Conservation (phyloP, 257 asterid species). For the Capsicum rhomboideum region DNA sequence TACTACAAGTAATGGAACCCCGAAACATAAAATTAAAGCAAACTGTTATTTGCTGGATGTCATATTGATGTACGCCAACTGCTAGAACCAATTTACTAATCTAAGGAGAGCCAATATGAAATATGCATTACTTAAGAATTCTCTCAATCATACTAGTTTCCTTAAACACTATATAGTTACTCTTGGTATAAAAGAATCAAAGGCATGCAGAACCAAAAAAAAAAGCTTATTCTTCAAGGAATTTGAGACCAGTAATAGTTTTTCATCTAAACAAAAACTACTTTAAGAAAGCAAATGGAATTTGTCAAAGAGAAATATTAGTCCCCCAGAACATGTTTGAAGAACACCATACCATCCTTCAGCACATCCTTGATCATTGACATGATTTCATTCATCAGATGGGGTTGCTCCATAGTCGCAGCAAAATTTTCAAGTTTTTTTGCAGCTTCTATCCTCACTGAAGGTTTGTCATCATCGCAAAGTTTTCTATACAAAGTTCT, state of each 20-base stretch:
- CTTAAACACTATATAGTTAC: neutral
- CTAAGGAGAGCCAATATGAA: neutral
- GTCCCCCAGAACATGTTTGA: neutral
- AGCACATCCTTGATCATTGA: slow-evolving; percentile 70
- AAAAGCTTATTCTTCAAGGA: neutral
- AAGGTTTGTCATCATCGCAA: slow-evolving; percentile 30
- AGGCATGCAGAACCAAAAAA: neutral
- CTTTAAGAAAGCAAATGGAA: neutral
- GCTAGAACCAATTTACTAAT: neutral
- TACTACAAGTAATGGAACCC: neutral
- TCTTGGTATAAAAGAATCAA: neutral
- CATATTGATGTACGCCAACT: neutral
- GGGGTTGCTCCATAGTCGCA: slow-evolving; percentile 21
- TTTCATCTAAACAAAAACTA: neutral
- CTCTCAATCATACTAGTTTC: neutral
- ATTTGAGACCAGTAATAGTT: neutral
- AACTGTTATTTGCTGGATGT: no score
- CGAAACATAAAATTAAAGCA: no score
- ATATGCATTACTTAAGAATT: neutral
- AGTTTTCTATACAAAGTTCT: slow-evolving; percentile 22
- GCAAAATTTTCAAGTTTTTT: slow-evolving; percentile 30
- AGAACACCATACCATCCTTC: slow-evolving; percentile 46
- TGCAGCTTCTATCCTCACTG: slow-evolving; percentile 35
- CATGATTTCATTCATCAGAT: slow-evolving; percentile 30
- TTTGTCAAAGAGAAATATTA: neutral